These are phyloP conservation scores for Corymbia calophylla DNA, from an alignment of 441 rosid genomes.

Conservation along the genomic window DNA sequence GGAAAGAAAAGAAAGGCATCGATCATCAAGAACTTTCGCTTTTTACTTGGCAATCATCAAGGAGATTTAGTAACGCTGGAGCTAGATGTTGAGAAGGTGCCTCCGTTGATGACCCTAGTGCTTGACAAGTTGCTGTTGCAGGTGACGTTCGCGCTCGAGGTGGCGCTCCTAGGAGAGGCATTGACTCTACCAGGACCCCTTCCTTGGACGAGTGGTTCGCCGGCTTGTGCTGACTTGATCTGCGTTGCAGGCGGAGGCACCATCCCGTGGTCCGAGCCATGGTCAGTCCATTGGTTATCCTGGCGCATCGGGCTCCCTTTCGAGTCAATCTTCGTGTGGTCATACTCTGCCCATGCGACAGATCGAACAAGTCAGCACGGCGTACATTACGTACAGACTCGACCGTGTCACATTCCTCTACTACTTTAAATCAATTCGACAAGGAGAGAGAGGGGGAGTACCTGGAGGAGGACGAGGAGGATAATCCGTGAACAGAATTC, in stretches of 20 bases:
- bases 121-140: not conserved
- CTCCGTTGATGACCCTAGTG: not conserved
- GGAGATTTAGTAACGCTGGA: not conserved
- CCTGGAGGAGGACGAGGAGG: not conserved
- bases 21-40: not conserved
- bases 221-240: not conserved
- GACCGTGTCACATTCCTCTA: not conserved
- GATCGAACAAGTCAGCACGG: not conserved
- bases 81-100: not conserved
- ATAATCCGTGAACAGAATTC: not conserved
- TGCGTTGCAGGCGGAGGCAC: not conserved
- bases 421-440: not conserved
- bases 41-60: not conserved
- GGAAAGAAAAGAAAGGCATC: not conserved
- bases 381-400: not conserved
- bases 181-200: not conserved
- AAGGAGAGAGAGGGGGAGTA: not conserved
- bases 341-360: not conserved
- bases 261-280: fast-evolving
- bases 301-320: fast-evolving
- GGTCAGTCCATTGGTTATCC: fast-evolving
- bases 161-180: not conserved
- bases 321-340: fast-evolving
- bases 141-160: not conserved
- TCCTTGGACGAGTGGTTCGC: too few relatives aligned